Evolutionary conservation across 495 filamentous ascomycete genomes (phyloP), one percentile per base, ranked within the genome.

Genomic region (Xylaria venustula): DNA sequence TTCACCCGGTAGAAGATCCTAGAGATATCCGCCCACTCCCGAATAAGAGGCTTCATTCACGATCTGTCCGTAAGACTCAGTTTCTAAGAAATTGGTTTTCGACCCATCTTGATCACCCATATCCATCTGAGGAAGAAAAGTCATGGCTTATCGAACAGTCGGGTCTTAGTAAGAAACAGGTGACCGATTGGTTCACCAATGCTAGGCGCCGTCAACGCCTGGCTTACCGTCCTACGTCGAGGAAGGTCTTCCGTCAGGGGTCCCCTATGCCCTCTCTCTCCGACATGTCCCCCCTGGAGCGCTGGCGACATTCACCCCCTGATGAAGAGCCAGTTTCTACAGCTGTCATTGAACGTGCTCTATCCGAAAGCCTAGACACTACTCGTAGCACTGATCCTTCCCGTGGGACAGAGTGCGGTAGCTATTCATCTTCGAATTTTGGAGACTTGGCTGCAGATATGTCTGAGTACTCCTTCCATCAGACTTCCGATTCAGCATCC

Each of bases 261-360:
- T 61, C 64, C 3, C 64, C 58, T 34, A 66, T 61, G 61, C 64
- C 64, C 26, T 44, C 47, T 11, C 48, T 60, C 19, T 56, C 47
- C n/a, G 23, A 37, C 17, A 67, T 67, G 64, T 64, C 53, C 14
- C 61, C 65, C 25, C 40, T 67, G 26, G 65, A 67, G 19, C 65
- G 62, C 9, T 67, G 65, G 65, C 51, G 65, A 1, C 48, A 47
- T 41, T 62, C 65, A 17, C 62, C 65, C 9, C 62, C 65, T 3
- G 58, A 67, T 0, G 57, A 64, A 14, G 62, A 67, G 17, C 58
- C 56, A 2, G 50, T 55, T 20, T 53, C 59, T 1, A 23, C 59
- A 47, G 44, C 49, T 2, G 49, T 19, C 9, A 55, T 66, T 37
- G 25, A 66, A 36, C 12, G 46, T 42, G 60, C 54, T 42, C 54